These are phyloP conservation scores for Patellaria atrata DNA, from an alignment of 495 filamentous ascomycete species.

Conservation along the genomic window DNA sequence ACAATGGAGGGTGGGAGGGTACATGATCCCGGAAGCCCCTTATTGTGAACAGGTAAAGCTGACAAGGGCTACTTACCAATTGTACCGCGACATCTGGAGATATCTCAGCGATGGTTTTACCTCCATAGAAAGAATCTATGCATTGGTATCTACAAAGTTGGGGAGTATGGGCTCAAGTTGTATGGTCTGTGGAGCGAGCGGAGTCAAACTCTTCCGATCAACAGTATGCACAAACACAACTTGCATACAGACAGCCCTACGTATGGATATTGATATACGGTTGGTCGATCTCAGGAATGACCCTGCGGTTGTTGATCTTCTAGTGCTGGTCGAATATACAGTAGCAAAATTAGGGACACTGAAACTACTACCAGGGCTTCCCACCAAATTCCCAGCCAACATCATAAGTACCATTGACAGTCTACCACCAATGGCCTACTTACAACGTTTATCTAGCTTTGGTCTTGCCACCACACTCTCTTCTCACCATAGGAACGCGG, in stretches of 20 bases:
- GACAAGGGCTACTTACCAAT: no score
- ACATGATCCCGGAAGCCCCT: no score
- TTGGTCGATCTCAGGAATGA: slow-evolving; percentile 14
- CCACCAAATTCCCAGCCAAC: not conserved
- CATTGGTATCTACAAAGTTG: no score
- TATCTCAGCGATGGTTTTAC: no score
- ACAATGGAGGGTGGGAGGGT: no score
- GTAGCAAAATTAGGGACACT: no score
- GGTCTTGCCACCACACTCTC: slow-evolving; percentile 3
- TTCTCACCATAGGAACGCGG: slow-evolving; percentile 5
- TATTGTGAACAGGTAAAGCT: no score
- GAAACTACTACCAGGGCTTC: no score
- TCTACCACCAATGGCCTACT: slow-evolving; percentile 11
- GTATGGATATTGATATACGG: slow-evolving; percentile 10
- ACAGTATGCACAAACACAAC: slow-evolving; percentile 10
- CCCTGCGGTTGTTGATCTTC: slow-evolving; percentile 12
- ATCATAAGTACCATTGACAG: slow-evolving; percentile 12
- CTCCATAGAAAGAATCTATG: no score
- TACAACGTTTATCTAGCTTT: not conserved
- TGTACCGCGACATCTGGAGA: no score
- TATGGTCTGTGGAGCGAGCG: slow-evolving; percentile 18
- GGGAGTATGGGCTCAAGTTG: slow-evolving; percentile 10
- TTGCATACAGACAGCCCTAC: slow-evolving; percentile 11
- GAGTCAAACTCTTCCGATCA: slow-evolving; percentile 13
- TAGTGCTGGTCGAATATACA: no score